Percentiles rank a stretch among this genome's conserved stretches.
Evolutionary conservation across 1,139 yeast species (phyloP).

Genomic region (Candida sojae): DNA sequence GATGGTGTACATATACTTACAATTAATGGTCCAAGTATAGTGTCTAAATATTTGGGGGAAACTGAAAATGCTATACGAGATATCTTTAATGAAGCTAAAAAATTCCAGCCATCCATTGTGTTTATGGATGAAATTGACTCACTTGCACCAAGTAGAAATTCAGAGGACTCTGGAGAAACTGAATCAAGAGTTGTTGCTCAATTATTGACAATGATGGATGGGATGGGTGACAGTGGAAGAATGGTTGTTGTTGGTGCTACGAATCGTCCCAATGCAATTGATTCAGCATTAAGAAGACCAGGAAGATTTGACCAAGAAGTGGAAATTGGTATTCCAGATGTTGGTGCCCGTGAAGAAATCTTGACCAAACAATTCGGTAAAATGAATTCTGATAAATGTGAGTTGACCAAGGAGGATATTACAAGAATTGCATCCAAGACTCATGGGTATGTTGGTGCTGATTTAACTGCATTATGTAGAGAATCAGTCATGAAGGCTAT

Average conservation of each 20-base stretch:
- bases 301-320: conserved; percentile 91
- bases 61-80: conserved; percentile 83
- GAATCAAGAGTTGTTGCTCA: conserved; percentile 92
- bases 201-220: conserved; percentile 84
- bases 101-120: conserved; percentile 82
- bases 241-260: conserved; percentile 81
- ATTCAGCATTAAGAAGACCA: conserved; percentile 52
- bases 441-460: conserved; percentile 73
- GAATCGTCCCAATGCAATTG: conserved; percentile 78
- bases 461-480: conserved; percentile 80
- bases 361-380: conserved; percentile 58
- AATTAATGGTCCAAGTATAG: conserved; percentile 89
- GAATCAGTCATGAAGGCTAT: conserved; percentile 89
- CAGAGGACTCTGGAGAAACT: conserved; percentile 86
- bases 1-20: conserved; percentile 77
- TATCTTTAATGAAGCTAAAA: conserved; percentile 81
- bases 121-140: conserved; percentile 94
- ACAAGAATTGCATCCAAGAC: conserved; percentile 64
- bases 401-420: conserved; percentile 55
- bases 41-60: conserved; percentile 90
- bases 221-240: conserved; percentile 69
- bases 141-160: conserved; percentile 76
- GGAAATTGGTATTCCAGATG: conserved; percentile 79
- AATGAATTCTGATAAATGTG: conserved; percentile 60
- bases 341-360: conserved; percentile 63